These are phyloP conservation scores for Amyloporia xantha DNA, from an alignment of 768 basidiomycete genomes.

Conservation along the genomic window DNA sequence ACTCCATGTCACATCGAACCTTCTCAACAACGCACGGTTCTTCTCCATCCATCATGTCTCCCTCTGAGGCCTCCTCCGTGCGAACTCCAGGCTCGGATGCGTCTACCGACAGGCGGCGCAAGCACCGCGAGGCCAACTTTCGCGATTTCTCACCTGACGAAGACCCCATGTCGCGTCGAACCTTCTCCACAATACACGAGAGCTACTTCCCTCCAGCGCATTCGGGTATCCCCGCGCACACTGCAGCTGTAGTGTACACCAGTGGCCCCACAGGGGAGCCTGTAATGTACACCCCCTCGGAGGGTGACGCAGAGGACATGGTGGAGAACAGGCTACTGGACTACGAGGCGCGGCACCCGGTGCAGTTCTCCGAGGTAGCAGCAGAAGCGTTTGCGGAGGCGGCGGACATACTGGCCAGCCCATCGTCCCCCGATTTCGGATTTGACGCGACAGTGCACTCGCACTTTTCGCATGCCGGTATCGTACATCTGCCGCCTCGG, in stretches of 20 bases:
- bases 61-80: neutral
- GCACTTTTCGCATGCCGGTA: slow-evolving; percentile 22
- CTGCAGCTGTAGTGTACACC: slow-evolving; percentile 1
- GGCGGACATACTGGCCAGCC: slow-evolving; percentile 1
- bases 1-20: slow-evolving; percentile 14
- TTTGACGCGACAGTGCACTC: neutral
- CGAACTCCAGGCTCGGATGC: neutral
- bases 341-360: slow-evolving; percentile 16
- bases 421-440: neutral
- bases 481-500: slow-evolving; percentile 22
- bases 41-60: neutral
- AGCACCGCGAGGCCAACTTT: slow-evolving; percentile 13
- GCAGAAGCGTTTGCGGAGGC: slow-evolving; percentile 15
- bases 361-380: slow-evolving; percentile 16
- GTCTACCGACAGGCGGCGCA: slow-evolving; percentile 3
- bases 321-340: slow-evolving; percentile 5
- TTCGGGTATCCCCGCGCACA: neutral
- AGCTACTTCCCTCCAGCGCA: neutral
- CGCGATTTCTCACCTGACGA: slow-evolving; percentile 15
- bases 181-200: slow-evolving; percentile 10
- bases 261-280: slow-evolving; percentile 13
- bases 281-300: neutral
- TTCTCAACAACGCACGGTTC: slow-evolving; percentile 11
- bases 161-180: slow-evolving; percentile 13
- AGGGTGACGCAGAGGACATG: neutral